Evolutionary conservation across 495 filamentous ascomycete genomes (phyloP).

Genomic region (Penicillium angulare): DNA sequence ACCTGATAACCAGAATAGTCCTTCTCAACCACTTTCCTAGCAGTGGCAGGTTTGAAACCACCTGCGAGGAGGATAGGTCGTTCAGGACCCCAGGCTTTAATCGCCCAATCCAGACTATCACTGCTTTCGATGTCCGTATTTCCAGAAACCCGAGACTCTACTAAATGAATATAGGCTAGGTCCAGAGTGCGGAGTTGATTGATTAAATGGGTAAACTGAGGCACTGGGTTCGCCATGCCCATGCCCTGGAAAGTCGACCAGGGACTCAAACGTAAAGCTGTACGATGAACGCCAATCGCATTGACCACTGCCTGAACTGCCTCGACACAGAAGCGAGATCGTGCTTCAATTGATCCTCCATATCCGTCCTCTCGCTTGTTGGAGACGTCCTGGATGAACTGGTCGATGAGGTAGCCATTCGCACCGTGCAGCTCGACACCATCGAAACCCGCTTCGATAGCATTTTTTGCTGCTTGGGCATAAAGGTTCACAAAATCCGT

Average conservation of each 20-base stretch:
- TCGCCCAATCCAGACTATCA: constrained; percentile 46
- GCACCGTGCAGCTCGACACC: constrained; percentile 74
- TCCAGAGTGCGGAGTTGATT: constrained; percentile 50
- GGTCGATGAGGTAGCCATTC: constrained; percentile 75
- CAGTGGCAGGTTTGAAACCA: constrained; percentile 49
- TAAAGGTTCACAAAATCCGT: constrained; percentile 54
- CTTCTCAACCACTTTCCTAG: constrained; percentile 51
- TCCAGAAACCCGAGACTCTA: constrained; percentile 52
- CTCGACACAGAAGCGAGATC: constrained; percentile 65
- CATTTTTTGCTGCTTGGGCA: constrained; percentile 59
- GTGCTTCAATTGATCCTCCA: constrained; percentile 72
- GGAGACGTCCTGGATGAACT: constrained; percentile 62
- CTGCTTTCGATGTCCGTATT: constrained; percentile 45
- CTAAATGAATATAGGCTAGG: constrained; percentile 66
- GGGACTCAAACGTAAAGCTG: constrained; percentile 63
- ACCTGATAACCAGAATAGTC: constrained; percentile 53
- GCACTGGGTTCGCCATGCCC: constrained; percentile 60
- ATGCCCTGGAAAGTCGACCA: constrained; percentile 67
- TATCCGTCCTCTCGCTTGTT: constrained; percentile 66
- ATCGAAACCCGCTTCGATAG: constrained; percentile 70
- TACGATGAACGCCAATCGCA: constrained; percentile 62
- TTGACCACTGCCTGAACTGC: constrained; percentile 58
- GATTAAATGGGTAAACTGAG: constrained; percentile 61
- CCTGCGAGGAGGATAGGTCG: constrained; percentile 62
- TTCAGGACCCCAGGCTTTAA: constrained; percentile 41